A percentile compares a stretch with the other conserved stretches of the same genome.
These are phyloP conservation scores for Kwoniella shandongensis DNA, from an alignment of 768 basidiomycete genomes.

Conservation along the genomic window DNA sequence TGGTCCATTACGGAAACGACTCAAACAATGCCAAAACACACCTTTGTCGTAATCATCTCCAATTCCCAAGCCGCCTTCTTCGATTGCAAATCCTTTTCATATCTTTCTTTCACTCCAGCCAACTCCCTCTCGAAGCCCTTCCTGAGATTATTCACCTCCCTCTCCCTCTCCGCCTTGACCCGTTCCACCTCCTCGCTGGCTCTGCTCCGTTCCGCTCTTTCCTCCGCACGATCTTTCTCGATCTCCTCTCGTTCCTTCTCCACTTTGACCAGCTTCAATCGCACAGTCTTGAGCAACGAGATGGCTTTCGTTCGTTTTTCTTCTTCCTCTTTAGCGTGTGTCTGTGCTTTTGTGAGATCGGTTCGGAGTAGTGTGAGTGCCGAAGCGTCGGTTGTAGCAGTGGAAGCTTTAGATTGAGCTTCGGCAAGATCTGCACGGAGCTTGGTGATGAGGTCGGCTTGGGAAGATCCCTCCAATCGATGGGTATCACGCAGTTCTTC, in stretches of 20 bases:
- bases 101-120: slow-evolving; percentile 61
- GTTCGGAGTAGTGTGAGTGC: slow-evolving; percentile 64
- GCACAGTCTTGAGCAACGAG: slow-evolving; percentile 86
- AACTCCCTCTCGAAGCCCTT: slow-evolving; percentile 68
- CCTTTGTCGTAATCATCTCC: slow-evolving; percentile 73
- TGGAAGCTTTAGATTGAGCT: slow-evolving; percentile 65
- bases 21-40: slow-evolving; percentile 46
- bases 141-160: slow-evolving; percentile 57
- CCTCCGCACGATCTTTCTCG: slow-evolving; percentile 64
- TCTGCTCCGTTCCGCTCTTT: slow-evolving; percentile 56
- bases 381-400: slow-evolving; percentile 57
- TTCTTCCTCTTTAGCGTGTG: slow-evolving; percentile 83
- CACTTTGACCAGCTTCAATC: slow-evolving; percentile 92
- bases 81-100: slow-evolving; percentile 71
- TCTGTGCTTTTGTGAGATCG: slow-evolving; percentile 66
- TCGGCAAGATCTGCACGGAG: slow-evolving; percentile 69
- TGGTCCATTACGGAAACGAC: background rate
- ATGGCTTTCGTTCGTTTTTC: slow-evolving; percentile 96
- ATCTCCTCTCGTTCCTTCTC: slow-evolving; percentile 90
- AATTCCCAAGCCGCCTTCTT: slow-evolving; percentile 73
- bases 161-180: slow-evolving; percentile 61
- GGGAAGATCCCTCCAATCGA: slow-evolving; percentile 73
- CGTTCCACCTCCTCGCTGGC: slow-evolving; percentile 67
- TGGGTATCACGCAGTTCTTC: slow-evolving; percentile 85
- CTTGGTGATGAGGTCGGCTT: slow-evolving; percentile 69